Conservation (phyloP, 2,329 filamentous ascomycete species). For the Cladophialophora exuberans region DNA sequence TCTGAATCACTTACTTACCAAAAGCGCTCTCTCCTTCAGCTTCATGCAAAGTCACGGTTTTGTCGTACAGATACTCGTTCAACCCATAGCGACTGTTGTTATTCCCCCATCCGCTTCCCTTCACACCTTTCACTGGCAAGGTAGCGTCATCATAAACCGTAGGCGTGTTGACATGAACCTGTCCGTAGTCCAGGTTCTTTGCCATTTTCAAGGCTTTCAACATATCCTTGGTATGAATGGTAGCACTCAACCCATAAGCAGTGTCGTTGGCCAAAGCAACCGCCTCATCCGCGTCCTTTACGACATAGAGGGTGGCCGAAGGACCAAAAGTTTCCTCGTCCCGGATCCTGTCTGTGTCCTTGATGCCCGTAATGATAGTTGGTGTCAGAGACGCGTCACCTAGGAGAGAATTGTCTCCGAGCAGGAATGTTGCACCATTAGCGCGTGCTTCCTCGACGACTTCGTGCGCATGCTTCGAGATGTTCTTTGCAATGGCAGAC, state of each 20-base stretch:
- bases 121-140: conserved; percentile 4
- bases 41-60: conserved; percentile 4
- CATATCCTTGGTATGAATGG: conserved; percentile 26
- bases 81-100: conserved; percentile 2
- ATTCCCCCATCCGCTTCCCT: conserved; percentile 9
- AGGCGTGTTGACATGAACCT: conserved; percentile 9
- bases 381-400: conserved; percentile 57
- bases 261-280: conserved; percentile 29
- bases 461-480: conserved; percentile 11
- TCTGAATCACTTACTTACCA: not conserved
- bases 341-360: conserved; percentile 71
- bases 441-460: conserved; percentile 4
- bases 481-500: conserved; percentile 9
- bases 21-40: not conserved
- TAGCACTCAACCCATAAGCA: conserved; percentile 25
- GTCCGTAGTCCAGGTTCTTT: conserved; percentile 62
- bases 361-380: conserved; percentile 68
- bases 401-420: conserved; percentile 43
- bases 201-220: conserved; percentile 59
- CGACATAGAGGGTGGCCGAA: conserved; percentile 67
- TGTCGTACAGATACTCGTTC: conserved; percentile 1
- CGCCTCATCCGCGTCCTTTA: conserved; percentile 62
- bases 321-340: conserved; percentile 77
- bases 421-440: conserved; percentile 54
- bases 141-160: not conserved